Percentiles rank a stretch among this genome's conserved stretches.
Conservation (phyloP, 805 yeast species). For the Nakazawaea sp. region DNA sequence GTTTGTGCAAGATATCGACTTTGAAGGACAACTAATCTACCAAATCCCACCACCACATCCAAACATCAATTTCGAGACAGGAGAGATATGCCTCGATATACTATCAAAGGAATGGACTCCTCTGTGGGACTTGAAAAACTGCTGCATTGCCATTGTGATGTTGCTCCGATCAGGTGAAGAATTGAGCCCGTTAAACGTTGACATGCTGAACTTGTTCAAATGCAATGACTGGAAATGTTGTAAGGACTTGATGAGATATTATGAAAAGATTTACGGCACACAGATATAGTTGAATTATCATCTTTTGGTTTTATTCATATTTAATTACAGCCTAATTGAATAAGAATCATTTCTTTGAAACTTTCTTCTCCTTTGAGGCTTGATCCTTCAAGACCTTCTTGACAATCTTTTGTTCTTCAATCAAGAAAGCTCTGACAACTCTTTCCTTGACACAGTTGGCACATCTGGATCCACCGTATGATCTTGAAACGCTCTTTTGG, state of each 20-base stretch:
- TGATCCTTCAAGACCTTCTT: slow-evolving; percentile 98
- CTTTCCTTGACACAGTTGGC: slow-evolving; percentile 99
- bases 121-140: slow-evolving; percentile 57
- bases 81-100: slow-evolving; percentile 68
- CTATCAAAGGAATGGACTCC: slow-evolving; percentile 58
- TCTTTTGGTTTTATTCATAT: slow-evolving; percentile 14
- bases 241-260: background rate
- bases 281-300: too few relatives aligned
- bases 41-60: slow-evolving; percentile 31
- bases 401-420: slow-evolving; percentile 99
- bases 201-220: slow-evolving; percentile 55
- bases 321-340: too few relatives aligned
- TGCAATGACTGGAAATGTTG: slow-evolving; percentile 29
- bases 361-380: slow-evolving; percentile 78
- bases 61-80: slow-evolving; percentile 43
- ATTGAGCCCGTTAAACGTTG: slow-evolving; percentile 64
- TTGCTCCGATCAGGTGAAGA: slow-evolving; percentile 63
- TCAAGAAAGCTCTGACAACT: slow-evolving; percentile 98
- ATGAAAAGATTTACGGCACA: background rate
- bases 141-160: slow-evolving; percentile 50
- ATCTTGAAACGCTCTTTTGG: slow-evolving; percentile 97
- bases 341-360: too few relatives aligned
- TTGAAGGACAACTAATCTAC: background rate
- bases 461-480: slow-evolving; percentile 99
- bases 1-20: background rate